Percentiles rank a stretch among this genome's conserved stretches.
phyloP scores from a whole-genome alignment of 768 basidiomycete species.

The Wakefieldia striispora region DNA sequence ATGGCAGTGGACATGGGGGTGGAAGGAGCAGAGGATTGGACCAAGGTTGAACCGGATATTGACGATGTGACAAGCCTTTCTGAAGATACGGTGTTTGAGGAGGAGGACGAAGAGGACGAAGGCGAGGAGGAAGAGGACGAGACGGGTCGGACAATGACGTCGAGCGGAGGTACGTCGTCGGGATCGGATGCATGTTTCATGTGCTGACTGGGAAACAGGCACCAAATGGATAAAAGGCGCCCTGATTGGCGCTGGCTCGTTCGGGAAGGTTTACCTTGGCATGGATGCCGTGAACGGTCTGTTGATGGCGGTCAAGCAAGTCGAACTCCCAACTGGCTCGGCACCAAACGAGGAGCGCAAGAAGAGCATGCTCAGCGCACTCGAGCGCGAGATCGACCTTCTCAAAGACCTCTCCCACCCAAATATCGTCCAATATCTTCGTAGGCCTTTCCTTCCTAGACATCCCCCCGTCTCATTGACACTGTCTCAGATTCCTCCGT shows the following conservation, averaged over 20 bases:
- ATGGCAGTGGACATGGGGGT: constrained; percentile 43
- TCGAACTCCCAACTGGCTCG: constrained; percentile 82
- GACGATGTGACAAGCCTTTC: constrained; percentile 48
- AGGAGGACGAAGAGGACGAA: constrained; percentile 50
- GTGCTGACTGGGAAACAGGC: constrained; percentile 38
- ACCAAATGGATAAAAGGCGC: constrained; percentile 98
- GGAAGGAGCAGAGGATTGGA: constrained; percentile 68
- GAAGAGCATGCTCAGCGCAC: constrained; percentile 86
- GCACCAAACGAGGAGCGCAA: constrained; percentile 90
- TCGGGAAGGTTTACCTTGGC: constrained; percentile 92
- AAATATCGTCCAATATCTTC: constrained; percentile 98
- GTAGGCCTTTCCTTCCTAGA: constrained; percentile 45
- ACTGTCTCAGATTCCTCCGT: constrained; percentile 78
- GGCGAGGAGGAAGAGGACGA: constrained; percentile 50
- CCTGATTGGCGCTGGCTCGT: constrained; percentile 91
- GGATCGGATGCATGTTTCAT: neutral
- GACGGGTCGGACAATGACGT: constrained; percentile 52
- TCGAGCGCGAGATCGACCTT: constrained; percentile 93
- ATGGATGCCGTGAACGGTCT: constrained; percentile 91
- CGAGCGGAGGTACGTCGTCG: constrained; percentile 45
- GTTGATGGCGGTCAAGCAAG: constrained; percentile 98
- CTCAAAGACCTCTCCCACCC: constrained; percentile 90
- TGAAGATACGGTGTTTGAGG: constrained; percentile 45
- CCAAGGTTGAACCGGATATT: constrained; percentile 56
- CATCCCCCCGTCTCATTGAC: neutral